Base-by-base conservation (phyloP, 768 basidiomycete species). In the Kwoniella dejecticola region DNA sequence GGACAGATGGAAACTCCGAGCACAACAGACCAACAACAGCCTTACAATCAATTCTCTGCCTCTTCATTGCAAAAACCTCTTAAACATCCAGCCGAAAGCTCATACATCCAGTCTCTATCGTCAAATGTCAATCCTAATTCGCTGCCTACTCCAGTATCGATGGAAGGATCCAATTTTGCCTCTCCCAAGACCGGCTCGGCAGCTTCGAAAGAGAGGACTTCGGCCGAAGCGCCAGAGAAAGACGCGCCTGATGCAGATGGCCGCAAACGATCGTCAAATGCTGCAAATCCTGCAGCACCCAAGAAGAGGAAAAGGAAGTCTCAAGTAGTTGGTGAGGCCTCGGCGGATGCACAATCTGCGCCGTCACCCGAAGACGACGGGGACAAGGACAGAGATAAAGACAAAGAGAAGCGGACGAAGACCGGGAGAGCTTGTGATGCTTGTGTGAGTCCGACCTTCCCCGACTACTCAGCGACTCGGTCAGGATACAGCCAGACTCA, bases 361-460 rank as follows among this genome's bases (percentile, higher is more conserved):
- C 38, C 38, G n/a, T 52, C 49, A 15, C 58, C 50, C 5, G 15
- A 41, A 24, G 56, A 57, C 38, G 31, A 5, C 3, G 33, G 33
- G 15, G 55, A 57, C 15, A 57, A 42, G 15, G 55, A 57, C 15
- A 57, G 27, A 30, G 33, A 36, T 36, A 36, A 36, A 36, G 53
- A 49, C 23, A 45, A 69, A n/a, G 69, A 72, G 56, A 74, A 74
- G 52, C 46, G 77, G 49, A 75, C 63, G 8, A 78, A 78, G 54
- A 78, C 77, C 17, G 72, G 75, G 5, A 59, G 77, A 60, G 77
- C 77, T 0, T 78, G 77, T 64, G 77, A 78, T 68, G 77, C 75
- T 44, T 78, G 77, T 67, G 70, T 76, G 33, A 69, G 72, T 5
- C n/a, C 44, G 38, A 50, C 23, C 17, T 17, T 4, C 29, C 5